These are phyloP conservation scores for Kernera saxatilis DNA, from an alignment of 345 rosid species.

Conservation along the genomic window DNA sequence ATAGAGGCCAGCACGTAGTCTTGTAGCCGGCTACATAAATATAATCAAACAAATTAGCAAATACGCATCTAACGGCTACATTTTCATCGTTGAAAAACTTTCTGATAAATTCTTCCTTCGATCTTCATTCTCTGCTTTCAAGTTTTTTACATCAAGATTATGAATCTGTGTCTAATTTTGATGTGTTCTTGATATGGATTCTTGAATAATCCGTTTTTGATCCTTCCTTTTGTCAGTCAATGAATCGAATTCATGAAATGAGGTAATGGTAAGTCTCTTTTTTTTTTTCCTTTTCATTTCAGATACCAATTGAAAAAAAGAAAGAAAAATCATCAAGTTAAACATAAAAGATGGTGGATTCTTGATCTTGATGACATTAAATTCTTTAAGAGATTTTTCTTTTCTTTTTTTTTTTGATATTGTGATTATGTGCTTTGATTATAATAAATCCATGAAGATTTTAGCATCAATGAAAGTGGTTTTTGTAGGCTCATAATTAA, in stretches of 20 bases:
- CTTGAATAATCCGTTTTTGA: background rate
- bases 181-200: background rate
- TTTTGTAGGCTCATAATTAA: background rate
- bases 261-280: background rate
- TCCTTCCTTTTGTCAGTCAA: conserved; percentile 9
- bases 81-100: conserved; percentile 9
- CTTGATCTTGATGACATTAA: background rate
- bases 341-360: background rate
- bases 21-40: conserved; percentile 24
- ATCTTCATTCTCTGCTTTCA: background rate
- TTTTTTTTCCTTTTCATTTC: background rate
- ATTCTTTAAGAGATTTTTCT: background rate
- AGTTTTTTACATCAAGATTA: background rate
- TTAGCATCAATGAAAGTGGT: background rate
- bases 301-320: background rate
- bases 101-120: background rate
- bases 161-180: background rate
- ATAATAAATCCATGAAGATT: background rate
- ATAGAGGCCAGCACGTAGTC: conserved; percentile 27
- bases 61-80: conserved; percentile 21
- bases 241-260: background rate
- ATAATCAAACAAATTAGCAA: conserved; percentile 2
- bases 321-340: background rate
- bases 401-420: background rate
- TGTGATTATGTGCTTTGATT: background rate